phyloP scores from a whole-genome alignment of 768 basidiomycete genomes.

The Postia placenta region DNA sequence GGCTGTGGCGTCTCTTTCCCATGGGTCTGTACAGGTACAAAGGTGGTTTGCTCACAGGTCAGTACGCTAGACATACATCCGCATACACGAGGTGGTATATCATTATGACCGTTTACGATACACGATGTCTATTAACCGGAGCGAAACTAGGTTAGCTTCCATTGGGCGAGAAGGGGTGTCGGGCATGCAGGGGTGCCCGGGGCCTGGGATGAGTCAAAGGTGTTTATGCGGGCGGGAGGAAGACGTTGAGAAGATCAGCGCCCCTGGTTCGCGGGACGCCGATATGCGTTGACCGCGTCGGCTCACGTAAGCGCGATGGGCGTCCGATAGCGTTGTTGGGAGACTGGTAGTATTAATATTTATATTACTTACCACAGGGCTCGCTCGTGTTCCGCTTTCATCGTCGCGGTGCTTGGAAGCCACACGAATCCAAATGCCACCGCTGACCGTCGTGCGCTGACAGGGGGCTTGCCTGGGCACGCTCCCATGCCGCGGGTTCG shows the following conservation, averaged over 20 bases:
- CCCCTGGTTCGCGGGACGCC: conserved; percentile 4
- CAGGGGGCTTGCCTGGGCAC: neutral
- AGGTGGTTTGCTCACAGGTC: neutral
- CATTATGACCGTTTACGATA: conserved; percentile 5
- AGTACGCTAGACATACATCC: conserved; percentile 13
- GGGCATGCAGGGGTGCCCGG: neutral
- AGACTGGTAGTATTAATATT: neutral
- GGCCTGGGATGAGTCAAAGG: neutral
- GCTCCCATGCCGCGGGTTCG: neutral
- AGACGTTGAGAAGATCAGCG: neutral
- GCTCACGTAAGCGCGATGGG: neutral
- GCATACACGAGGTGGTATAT: conserved; percentile 18
- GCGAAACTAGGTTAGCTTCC: too few relatives aligned
- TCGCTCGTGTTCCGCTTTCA: neutral
- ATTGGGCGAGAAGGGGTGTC: too few relatives aligned
- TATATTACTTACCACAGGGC: too few relatives aligned
- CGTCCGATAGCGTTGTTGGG: neutral
- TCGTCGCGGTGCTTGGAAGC: neutral
- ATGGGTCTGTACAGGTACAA: neutral
- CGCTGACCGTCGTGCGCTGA: neutral
- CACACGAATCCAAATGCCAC: too few relatives aligned
- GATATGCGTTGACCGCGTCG: neutral
- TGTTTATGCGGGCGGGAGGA: neutral
- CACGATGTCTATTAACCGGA: neutral
- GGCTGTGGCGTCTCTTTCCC: neutral